A percentile compares a stretch with the other conserved stretches of the same genome.
phyloP scores from a whole-genome alignment of 2,329 filamentous ascomycete species.

The Diaporthe capsici region DNA sequence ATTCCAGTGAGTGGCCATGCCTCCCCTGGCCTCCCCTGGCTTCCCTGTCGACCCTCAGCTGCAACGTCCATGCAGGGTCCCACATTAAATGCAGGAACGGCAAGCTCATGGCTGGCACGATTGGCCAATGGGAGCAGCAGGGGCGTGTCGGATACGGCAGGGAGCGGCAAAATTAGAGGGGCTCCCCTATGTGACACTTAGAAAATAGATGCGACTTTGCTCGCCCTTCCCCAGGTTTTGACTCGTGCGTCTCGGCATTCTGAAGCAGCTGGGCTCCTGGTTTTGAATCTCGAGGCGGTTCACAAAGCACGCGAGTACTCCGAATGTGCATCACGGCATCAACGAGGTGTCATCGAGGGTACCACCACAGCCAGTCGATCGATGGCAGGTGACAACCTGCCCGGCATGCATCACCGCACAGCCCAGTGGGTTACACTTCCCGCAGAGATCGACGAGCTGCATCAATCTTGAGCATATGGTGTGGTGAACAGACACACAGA shows the following conservation, averaged over 20 bases:
- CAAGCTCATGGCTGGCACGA: not conserved
- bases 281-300: slow-evolving; percentile 20
- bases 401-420: not conserved
- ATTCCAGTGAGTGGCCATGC: slow-evolving; percentile 21
- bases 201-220: slow-evolving; percentile 24
- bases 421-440: slow-evolving; percentile 7
- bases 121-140: slow-evolving; percentile 1
- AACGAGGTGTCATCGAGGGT: not conserved
- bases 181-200: slow-evolving; percentile 23
- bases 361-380: slow-evolving; percentile 4
- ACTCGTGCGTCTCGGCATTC: slow-evolving; percentile 33
- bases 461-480: not conserved
- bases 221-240: slow-evolving; percentile 30
- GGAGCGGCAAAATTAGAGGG: slow-evolving; percentile 33
- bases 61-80: slow-evolving; percentile 30
- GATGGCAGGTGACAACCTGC: not conserved
- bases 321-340: not conserved
- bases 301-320: not conserved
- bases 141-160: slow-evolving; percentile 23
- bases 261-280: slow-evolving; percentile 27
- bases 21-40: not conserved
- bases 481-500: not conserved
- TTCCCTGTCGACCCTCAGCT: not conserved
- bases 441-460: slow-evolving; percentile 24
- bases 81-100: slow-evolving; percentile 33